A percentile compares a stretch with the other conserved stretches of the same genome.
These are phyloP conservation scores for Coniophora puteana DNA, from an alignment of 1,284 basidiomycete species.

Conservation along the genomic window DNA sequence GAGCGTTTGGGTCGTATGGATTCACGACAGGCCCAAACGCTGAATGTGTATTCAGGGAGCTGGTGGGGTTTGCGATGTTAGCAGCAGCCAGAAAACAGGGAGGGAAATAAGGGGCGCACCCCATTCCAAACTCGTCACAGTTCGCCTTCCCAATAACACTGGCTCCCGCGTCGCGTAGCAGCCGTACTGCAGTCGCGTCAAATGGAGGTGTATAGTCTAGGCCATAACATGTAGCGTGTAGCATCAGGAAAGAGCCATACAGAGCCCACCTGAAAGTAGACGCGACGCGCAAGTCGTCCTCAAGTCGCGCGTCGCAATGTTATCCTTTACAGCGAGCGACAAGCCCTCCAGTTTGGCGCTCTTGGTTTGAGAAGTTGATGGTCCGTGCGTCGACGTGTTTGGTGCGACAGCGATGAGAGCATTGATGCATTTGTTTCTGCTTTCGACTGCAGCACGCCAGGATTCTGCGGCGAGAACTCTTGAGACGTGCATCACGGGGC, in stretches of 20 bases:
- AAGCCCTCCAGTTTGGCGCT: slow-evolving; percentile 36
- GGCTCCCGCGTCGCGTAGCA: slow-evolving; percentile 66
- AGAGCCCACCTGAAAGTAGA: slow-evolving; percentile 59
- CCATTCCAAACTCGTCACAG: slow-evolving; percentile 99
- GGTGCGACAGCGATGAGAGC: slow-evolving; percentile 40
- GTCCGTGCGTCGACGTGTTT: slow-evolving; percentile 5
- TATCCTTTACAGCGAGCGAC: slow-evolving; percentile 79
- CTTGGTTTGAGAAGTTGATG: slow-evolving; percentile 2
- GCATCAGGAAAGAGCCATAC: slow-evolving; percentile 2
- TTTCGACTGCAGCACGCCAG: no score
- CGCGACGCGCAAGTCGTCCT: slow-evolving; percentile 80
- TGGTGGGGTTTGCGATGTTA: slow-evolving; percentile 22
- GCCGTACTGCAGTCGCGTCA: slow-evolving; percentile 80
- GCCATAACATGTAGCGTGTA: slow-evolving; percentile 1
- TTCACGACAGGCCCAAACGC: slow-evolving; percentile 78
- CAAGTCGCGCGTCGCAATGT: slow-evolving; percentile 69
- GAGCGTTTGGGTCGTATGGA: slow-evolving; percentile 49
- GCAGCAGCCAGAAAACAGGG: background rate
- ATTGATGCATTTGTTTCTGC: slow-evolving; percentile 41
- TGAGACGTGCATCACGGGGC: no score
- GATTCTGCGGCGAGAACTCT: no score
- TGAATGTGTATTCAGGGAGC: slow-evolving; percentile 72
- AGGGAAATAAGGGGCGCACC: slow-evolving; percentile 44
- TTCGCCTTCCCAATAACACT: slow-evolving; percentile 86
- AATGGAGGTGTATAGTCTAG: slow-evolving; percentile 78